Conservation (phyloP, 2,329 filamentous ascomycete genomes). For the Thyridium curvatum region DNA sequence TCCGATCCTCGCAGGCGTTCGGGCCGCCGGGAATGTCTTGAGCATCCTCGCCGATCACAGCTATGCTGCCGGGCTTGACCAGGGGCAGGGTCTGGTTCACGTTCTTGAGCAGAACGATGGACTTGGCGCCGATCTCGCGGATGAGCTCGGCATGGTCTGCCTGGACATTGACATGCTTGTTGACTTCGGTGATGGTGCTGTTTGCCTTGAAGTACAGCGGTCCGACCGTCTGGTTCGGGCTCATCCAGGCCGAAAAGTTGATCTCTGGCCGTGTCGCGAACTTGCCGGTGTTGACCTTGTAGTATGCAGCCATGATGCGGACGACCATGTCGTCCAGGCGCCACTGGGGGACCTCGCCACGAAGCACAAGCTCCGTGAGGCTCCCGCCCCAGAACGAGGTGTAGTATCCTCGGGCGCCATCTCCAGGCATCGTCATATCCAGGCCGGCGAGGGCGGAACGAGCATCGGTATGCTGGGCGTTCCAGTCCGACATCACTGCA, state of each 20-base stretch:
- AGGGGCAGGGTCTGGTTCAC: slow-evolving; percentile 50
- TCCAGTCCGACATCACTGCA: slow-evolving; percentile 62
- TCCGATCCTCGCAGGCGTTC: slow-evolving; percentile 68
- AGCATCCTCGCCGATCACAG: slow-evolving; percentile 70
- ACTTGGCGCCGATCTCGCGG: slow-evolving; percentile 46
- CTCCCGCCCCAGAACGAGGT: slow-evolving; percentile 67
- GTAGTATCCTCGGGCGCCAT: slow-evolving; percentile 54
- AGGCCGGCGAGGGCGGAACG: slow-evolving; percentile 55
- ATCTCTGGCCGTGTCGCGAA: slow-evolving; percentile 13
- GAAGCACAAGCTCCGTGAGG: slow-evolving; percentile 64
- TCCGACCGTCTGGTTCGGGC: slow-evolving; percentile 49
- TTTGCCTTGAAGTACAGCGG: slow-evolving; percentile 44
- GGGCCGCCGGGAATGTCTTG: slow-evolving; percentile 53
- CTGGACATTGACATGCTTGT: slow-evolving; percentile 58
- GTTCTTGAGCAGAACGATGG: slow-evolving; percentile 58
- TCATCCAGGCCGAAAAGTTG: slow-evolving; percentile 59
- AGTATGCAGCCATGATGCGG: slow-evolving; percentile 42
- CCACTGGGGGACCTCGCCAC: slow-evolving; percentile 66
- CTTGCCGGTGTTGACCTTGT: slow-evolving; percentile 19
- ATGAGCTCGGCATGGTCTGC: slow-evolving; percentile 41
- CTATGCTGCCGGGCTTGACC: slow-evolving; percentile 41
- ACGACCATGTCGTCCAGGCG: slow-evolving; percentile 65
- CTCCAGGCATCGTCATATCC: slow-evolving; percentile 67
- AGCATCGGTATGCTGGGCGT: slow-evolving; percentile 54
- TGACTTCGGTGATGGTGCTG: slow-evolving; percentile 46